phyloP scores from a whole-genome alignment of 2,329 filamentous ascomycete species.

The Hypoxylon sp. region DNA sequence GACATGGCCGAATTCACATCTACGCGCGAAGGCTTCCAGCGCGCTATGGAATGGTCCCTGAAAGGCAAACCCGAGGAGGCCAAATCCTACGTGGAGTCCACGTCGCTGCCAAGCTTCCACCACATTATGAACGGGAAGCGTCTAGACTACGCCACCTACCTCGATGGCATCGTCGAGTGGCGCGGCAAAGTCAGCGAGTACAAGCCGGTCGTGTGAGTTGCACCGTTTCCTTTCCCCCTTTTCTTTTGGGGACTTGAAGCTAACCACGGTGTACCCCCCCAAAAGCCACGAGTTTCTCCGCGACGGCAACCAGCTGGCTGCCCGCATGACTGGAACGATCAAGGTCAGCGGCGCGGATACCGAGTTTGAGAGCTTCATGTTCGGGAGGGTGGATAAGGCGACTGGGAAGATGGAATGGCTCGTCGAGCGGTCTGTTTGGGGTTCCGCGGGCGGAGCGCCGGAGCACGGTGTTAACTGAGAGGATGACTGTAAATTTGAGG shows the following conservation, averaged over 20 bases:
- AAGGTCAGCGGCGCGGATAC: conserved; percentile 49
- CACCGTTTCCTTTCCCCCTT: background rate
- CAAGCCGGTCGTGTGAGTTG: conserved; percentile 51
- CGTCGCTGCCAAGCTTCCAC: conserved; percentile 40
- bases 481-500: background rate
- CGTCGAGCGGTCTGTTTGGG: conserved; percentile 52
- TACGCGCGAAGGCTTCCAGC: conserved; percentile 48
- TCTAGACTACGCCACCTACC: conserved; percentile 40
- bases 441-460: background rate
- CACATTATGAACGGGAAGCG: conserved; percentile 49
- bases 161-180: conserved; percentile 51
- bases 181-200: conserved; percentile 50
- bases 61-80: conserved; percentile 42
- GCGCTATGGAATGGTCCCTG: conserved; percentile 48
- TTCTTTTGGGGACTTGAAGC: background rate
- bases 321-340: conserved; percentile 52
- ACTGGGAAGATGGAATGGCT: conserved; percentile 52
- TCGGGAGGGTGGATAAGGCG: conserved; percentile 50
- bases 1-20: conserved; percentile 50
- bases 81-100: conserved; percentile 31
- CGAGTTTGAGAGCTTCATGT: conserved; percentile 53
- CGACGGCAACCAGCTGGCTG: conserved; percentile 52
- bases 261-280: background rate
- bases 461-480: conserved; percentile 2
- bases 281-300: conserved; percentile 52